These are phyloP conservation scores for Bipolaris victoriae DNA, from an alignment of 2,329 filamentous ascomycete genomes.

Conservation along the genomic window DNA sequence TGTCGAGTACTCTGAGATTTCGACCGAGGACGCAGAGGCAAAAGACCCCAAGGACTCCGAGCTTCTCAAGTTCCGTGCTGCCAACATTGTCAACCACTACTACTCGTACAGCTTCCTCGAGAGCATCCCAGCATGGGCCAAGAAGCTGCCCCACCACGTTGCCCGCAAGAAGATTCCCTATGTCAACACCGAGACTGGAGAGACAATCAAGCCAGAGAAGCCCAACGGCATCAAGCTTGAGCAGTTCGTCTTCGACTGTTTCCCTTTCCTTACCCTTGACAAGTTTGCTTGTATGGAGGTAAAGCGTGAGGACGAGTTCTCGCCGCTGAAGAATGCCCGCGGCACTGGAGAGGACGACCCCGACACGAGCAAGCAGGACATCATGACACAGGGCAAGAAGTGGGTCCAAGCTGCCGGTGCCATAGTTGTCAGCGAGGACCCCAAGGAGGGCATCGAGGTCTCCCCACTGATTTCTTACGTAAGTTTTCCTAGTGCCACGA, in stretches of 20 bases:
- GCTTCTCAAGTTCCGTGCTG: slow-evolving; percentile 92
- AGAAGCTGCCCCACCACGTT: slow-evolving; percentile 91
- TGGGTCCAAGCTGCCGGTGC: slow-evolving; percentile 85
- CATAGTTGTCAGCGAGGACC: slow-evolving; percentile 67
- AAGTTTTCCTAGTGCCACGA: slow-evolving; percentile 56
- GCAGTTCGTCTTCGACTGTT: slow-evolving; percentile 99
- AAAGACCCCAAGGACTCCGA: slow-evolving; percentile 79
- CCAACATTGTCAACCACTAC: slow-evolving; percentile 99
- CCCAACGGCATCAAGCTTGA: slow-evolving; percentile 99
- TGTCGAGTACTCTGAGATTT: slow-evolving; percentile 98
- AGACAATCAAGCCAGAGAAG: slow-evolving; percentile 86
- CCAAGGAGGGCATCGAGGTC: slow-evolving; percentile 75
- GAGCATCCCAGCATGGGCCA: slow-evolving; percentile 82
- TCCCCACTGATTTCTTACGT: slow-evolving; percentile 95
- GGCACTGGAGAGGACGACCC: slow-evolving; percentile 89
- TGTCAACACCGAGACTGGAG: slow-evolving; percentile 76
- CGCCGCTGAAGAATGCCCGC: slow-evolving; percentile 87
- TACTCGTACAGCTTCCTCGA: slow-evolving; percentile 95
- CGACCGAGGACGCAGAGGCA: slow-evolving; percentile 85
- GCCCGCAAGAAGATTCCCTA: slow-evolving; percentile 98
- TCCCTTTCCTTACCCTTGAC: slow-evolving; percentile 81
- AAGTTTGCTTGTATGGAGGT: slow-evolving; percentile 98
- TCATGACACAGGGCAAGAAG: slow-evolving; percentile 85
- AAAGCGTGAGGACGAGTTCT: slow-evolving; percentile 96
- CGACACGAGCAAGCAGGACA: slow-evolving; percentile 88